phyloP scores from a whole-genome alignment of 441 rosid species.

The Gossypium trilobum region DNA sequence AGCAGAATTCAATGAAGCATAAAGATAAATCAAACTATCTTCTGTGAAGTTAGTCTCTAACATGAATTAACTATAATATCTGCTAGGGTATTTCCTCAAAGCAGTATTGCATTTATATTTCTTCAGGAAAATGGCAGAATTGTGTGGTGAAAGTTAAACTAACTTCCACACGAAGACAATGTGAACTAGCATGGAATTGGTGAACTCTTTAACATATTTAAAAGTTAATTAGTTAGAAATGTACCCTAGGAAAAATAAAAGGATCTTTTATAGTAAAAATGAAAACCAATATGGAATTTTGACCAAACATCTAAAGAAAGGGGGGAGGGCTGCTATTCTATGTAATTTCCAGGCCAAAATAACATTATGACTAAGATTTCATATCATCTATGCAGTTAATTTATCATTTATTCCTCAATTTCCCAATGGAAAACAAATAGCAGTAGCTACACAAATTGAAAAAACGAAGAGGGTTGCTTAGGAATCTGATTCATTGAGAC shows the following conservation, averaged over 20 bases:
- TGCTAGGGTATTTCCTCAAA: slow-evolving; percentile 4
- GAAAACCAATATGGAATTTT: not conserved
- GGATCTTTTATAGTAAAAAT: not conserved
- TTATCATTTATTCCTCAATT: not conserved
- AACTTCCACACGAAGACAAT: not conserved
- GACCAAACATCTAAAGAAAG: slow-evolving; percentile 1
- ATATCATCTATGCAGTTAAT: not conserved
- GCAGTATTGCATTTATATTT: not conserved
- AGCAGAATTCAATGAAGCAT: not conserved
- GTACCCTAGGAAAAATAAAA: not conserved
- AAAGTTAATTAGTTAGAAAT: not conserved
- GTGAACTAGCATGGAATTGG: not conserved
- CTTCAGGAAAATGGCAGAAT: not conserved
- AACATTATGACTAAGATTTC: not conserved
- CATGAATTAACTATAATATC: not conserved
- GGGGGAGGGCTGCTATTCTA: not conserved
- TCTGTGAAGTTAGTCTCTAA: not conserved
- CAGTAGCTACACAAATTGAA: not conserved
- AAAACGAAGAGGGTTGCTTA: not conserved
- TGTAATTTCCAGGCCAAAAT: not conserved
- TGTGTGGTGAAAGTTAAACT: not conserved
- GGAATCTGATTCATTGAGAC: not conserved
- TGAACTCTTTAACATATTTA: not conserved
- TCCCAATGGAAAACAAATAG: not conserved
- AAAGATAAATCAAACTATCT: not conserved